A percentile compares a stretch with the other conserved stretches of the same genome.
Conservation (phyloP, 2,329 filamentous ascomycete species). For the Westerdykella aurantiaca region DNA sequence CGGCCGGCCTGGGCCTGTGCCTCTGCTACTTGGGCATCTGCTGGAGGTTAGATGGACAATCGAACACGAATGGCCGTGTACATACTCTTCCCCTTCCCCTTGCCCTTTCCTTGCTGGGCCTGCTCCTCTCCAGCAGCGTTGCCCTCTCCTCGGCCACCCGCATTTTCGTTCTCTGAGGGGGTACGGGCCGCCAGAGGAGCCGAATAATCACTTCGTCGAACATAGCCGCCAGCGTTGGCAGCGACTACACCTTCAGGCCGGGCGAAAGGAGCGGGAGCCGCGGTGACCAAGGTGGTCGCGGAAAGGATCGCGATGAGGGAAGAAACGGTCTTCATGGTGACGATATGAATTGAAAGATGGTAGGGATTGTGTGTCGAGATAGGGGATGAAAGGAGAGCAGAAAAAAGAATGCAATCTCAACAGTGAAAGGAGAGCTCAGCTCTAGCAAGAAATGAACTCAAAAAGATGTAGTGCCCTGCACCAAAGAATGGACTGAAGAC, state of each 20-base stretch:
- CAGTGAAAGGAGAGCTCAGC: slow-evolving; percentile 31
- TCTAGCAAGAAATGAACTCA: slow-evolving; percentile 25
- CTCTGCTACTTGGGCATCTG: background rate
- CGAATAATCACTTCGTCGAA: too few species aligned
- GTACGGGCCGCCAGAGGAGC: too few species aligned
- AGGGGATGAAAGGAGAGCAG: slow-evolving; percentile 17
- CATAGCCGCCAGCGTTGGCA: slow-evolving; percentile 2
- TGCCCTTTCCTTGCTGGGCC: background rate
- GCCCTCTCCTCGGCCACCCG: slow-evolving; percentile 1
- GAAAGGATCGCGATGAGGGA: slow-evolving; percentile 33
- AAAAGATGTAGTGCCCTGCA: slow-evolving; percentile 31
- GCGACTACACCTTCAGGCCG: slow-evolving; percentile 14
- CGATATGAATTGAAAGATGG: slow-evolving; percentile 3
- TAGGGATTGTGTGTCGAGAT: background rate
- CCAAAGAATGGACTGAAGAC: slow-evolving; percentile 14
- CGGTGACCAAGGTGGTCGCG: slow-evolving; percentile 24
- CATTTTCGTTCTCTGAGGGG: background rate
- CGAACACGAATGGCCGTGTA: background rate
- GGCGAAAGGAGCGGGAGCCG: slow-evolving; percentile 24
- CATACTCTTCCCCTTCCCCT: background rate
- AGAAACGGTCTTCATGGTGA: slow-evolving; percentile 32
- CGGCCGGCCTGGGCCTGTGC: slow-evolving; percentile 5
- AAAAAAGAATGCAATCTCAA: slow-evolving; percentile 16
- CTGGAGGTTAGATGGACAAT: background rate
- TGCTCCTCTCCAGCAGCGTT: slow-evolving; percentile 2